A percentile compares a stretch with the other conserved stretches of the same genome.
Conservation (phyloP, 805 yeast species). For the Hanseniaspora pseudoguilliermondii region DNA sequence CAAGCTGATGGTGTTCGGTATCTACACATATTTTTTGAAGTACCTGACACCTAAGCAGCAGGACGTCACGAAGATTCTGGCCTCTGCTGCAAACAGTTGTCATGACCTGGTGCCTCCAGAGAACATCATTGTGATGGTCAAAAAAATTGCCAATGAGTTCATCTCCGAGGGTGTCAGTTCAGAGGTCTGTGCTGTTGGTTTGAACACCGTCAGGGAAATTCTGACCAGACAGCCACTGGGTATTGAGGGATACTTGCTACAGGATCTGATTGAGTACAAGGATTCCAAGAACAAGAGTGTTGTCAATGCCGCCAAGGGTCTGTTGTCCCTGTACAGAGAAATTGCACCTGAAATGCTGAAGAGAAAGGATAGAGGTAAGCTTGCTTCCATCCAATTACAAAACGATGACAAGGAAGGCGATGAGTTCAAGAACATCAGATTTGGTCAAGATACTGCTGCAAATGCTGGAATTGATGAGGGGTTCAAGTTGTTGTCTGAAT, state of each 20-base stretch:
- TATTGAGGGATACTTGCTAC: slow-evolving; percentile 73
- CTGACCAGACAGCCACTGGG: slow-evolving; percentile 89
- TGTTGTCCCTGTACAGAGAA: slow-evolving; percentile 78
- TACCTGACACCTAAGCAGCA: slow-evolving; percentile 88
- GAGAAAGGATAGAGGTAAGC: slow-evolving; percentile 84
- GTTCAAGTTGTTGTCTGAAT: slow-evolving; percentile 73
- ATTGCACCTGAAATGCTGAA: slow-evolving; percentile 92
- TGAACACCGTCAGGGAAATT: slow-evolving; percentile 88
- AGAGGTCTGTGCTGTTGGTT: slow-evolving; percentile 96
- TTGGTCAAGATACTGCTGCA: slow-evolving; percentile 53
- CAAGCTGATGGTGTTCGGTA: slow-evolving; percentile 76
- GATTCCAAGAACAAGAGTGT: slow-evolving; percentile 92
- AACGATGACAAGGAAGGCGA: slow-evolving; percentile 39
- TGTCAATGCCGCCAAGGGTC: slow-evolving; percentile 81
- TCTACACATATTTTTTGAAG: slow-evolving; percentile 78
- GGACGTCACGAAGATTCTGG: slow-evolving; percentile 91
- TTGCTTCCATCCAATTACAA: slow-evolving; percentile 71
- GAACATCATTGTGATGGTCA: slow-evolving; percentile 59
- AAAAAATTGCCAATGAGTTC: slow-evolving; percentile 93
- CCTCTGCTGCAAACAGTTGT: slow-evolving; percentile 91
- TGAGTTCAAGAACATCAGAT: slow-evolving; percentile 34
- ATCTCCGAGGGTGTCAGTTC: slow-evolving; percentile 97
- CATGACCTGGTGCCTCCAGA: slow-evolving; percentile 98
- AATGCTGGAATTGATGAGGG: slow-evolving; percentile 74
- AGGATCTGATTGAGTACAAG: slow-evolving; percentile 79